Evolutionary conservation across 1,284 basidiomycete species (phyloP).

Genomic region (Anthracocystis panici-leucophaei): DNA sequence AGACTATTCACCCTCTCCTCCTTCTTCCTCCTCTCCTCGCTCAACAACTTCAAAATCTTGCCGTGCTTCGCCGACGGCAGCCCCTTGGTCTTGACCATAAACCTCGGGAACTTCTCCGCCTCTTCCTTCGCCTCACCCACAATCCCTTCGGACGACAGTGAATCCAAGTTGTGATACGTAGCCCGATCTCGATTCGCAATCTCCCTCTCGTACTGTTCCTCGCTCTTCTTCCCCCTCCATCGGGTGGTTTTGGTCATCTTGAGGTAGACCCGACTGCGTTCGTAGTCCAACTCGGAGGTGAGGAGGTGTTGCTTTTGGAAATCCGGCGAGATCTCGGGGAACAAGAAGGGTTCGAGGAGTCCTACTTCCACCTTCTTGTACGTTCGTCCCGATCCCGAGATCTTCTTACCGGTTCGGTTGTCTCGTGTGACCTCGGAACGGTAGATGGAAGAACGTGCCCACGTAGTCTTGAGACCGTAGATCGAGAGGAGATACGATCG

Average conservation of each 20-base stretch:
- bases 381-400: conserved; percentile 52
- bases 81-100: conserved; percentile 45
- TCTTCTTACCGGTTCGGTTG: conserved; percentile 73
- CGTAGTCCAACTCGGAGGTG: conserved; percentile 56
- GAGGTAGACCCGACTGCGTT: conserved; percentile 52
- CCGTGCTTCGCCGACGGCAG: conserved; percentile 58
- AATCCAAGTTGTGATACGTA: conserved; percentile 27
- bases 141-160: conserved; percentile 18
- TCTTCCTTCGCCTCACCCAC: conserved; percentile 8
- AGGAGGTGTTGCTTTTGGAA: conserved; percentile 56
- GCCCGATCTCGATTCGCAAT: conserved; percentile 23
- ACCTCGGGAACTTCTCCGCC: conserved; percentile 29
- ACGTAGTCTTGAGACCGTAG: conserved; percentile 84
- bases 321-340: conserved; percentile 59
- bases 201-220: conserved; percentile 42
- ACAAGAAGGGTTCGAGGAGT: conserved; percentile 67
- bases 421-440: conserved; percentile 55
- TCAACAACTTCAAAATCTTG: conserved; percentile 55
- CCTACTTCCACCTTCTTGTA: conserved; percentile 69
- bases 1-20: conserved; percentile 46
- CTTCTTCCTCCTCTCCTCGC: conserved; percentile 49
- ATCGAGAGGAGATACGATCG: conserved; percentile 84
- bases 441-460: conserved; percentile 92
- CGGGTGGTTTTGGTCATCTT: conserved; percentile 61
- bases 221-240: conserved; percentile 55